Base-by-base conservation (phyloP, 495 filamentous ascomycete genomes). In the Aspergillus sparsus region DNA sequence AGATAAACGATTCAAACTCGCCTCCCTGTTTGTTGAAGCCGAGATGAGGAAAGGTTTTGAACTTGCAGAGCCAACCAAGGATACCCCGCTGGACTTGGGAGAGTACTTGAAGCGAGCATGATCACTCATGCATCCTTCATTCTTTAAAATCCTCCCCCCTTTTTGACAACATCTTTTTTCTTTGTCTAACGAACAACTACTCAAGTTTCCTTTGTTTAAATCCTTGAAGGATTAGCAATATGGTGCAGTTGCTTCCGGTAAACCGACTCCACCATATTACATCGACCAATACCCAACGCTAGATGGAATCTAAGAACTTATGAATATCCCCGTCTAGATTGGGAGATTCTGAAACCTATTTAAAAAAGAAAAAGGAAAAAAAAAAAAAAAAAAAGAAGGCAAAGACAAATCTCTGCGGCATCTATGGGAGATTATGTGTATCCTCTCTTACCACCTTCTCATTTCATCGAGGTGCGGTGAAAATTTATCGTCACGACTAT, bases 1-100 rank as follows among this genome's bases (percentile, higher is more conserved):
- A 7, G 88, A 91, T 68, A 88, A 83, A 55, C 85, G 89, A 35
- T 97, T 88, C 78, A 93, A 92, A 78, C 79, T 85, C 31, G 89
- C 89, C 3, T 89, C 93, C n/a, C 66, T 83, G 15, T 96, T 86
- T 62, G 93, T 94, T 33, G 84, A 92, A 66, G 76, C 73, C 16
- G 87, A 92, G 76, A 83, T 97, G 61, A 69, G 71, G 49, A 80
- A 79, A 52, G 89, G 73, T n/a, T 82, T 83, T 53, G 61, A 61
- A 39, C 62, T 82, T 36, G 63, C 74, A 5, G 68, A 73, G 41
- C 21, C 68, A 11, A 50, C 67, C 31, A 62, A 62, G 42, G 67
- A 68, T 2, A 66, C n/a, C 39, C 46, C 58, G 13, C 33, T 62
- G 33, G 65, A 64, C 13, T 33, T 50, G 10, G 57, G 15, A n/a